Evolutionary conservation across 1,139 yeast species (phyloP), one percentile per base, ranked within the genome.

Genomic region (Pichia sorboxylosa): DNA sequence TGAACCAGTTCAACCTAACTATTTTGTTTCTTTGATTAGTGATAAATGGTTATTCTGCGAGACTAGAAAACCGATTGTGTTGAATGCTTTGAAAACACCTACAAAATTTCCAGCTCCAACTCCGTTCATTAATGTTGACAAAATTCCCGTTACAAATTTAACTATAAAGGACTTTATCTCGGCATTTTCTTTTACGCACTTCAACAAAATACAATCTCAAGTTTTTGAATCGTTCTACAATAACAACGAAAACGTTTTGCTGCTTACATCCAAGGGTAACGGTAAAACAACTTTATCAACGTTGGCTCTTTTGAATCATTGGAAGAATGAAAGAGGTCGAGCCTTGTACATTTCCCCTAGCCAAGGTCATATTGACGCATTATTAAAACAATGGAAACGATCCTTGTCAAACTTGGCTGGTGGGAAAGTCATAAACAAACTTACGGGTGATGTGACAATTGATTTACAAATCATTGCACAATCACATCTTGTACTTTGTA

Each of bases 11-110:
- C 87, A 92, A 13, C 95, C 95, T 2, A 75, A 75, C 44, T 76
- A 79, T 44, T 82, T 80, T 53, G 66, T 85, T 5, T 64, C 80
- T 0, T 52, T 85, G 14, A 58, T 80, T 3, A 83, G 94, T 39
- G 94, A 85, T 38, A 71, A 65, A 38, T 90, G 98, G 98, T 56
- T 85, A 7, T 87, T 82, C 40, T 73, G 85, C 36, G 83, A 73
- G 33, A 63, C 69, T 43, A 69, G 69, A 37, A 52, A 69, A 2
- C 84, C 95, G 0, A 59, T 84, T 2, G 55, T 73, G 31, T 58
- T 90, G 36, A 61, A 65, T 17, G 56, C 64, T 24, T 46, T 84
- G 32, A 61, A 60, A 26, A 42, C 80, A 5, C 96, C 96, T 8
- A 73, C 73, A 47, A 73, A 71, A 42, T 73, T 78, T 37, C 76